phyloP scores from a whole-genome alignment of 2,329 filamentous ascomycete species.

The Cytospora piceae region DNA sequence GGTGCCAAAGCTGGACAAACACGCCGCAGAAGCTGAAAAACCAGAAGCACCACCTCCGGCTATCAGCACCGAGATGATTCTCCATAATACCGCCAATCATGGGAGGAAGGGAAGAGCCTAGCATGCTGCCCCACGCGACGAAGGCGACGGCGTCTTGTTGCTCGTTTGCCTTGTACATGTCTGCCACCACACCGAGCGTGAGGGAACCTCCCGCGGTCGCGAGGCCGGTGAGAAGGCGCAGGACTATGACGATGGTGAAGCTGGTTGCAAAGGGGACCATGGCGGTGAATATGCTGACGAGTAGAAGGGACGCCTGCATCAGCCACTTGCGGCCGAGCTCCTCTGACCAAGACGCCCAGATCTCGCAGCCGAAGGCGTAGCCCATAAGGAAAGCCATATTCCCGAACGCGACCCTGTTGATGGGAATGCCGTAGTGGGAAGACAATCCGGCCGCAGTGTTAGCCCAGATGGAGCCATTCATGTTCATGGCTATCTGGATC shows the following conservation, averaged over 20 bases:
- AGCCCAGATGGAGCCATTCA: slow-evolving; percentile 56
- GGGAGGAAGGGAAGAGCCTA: slow-evolving; percentile 59
- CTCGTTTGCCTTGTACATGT: slow-evolving; percentile 61
- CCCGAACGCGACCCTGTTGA: slow-evolving; percentile 50
- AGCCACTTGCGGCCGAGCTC: slow-evolving; percentile 57
- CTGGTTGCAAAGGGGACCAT: slow-evolving; percentile 47
- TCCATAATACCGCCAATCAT: slow-evolving; percentile 60
- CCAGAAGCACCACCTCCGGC: slow-evolving; percentile 19
- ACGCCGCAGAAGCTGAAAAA: slow-evolving; percentile 3
- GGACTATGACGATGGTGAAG: slow-evolving; percentile 46
- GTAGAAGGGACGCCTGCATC: slow-evolving; percentile 52
- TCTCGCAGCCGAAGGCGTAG: slow-evolving; percentile 54
- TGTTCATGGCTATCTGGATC: slow-evolving; percentile 60
- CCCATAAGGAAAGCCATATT: slow-evolving; percentile 54
- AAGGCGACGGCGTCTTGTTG: slow-evolving; percentile 65
- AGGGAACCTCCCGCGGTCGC: slow-evolving; percentile 67
- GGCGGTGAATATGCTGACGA: slow-evolving; percentile 58
- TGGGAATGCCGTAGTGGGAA: slow-evolving; percentile 49
- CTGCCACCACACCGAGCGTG: slow-evolving; percentile 66
- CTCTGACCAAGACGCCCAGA: slow-evolving; percentile 60
- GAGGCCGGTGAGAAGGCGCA: slow-evolving; percentile 54
- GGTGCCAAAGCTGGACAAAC: background rate
- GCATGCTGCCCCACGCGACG: slow-evolving; percentile 47
- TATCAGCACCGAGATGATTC: background rate
- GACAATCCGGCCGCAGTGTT: slow-evolving; percentile 51